These are phyloP conservation scores for Rhodotorula mucilaginosa DNA, from an alignment of 1,284 basidiomycete genomes.

Conservation along the genomic window DNA sequence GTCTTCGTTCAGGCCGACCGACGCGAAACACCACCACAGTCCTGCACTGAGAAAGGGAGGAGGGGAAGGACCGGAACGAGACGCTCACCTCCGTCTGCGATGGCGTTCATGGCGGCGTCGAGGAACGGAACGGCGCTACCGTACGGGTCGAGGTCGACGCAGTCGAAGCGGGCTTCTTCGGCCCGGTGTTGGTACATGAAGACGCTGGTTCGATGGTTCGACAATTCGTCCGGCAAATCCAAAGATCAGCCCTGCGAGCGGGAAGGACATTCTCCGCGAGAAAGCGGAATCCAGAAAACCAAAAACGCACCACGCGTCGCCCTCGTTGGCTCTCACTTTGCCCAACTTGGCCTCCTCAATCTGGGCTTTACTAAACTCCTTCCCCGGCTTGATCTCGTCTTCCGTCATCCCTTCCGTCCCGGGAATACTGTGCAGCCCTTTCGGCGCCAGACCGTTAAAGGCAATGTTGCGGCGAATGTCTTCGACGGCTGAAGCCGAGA, in stretches of 20 bases:
- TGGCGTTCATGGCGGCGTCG: conserved; percentile 89
- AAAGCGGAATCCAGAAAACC: neutral
- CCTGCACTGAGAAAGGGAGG: neutral
- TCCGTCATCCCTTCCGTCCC: conserved; percentile 16
- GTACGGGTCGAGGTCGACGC: conserved; percentile 95
- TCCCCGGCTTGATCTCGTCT: conserved; percentile 33
- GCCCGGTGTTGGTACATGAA: conserved; percentile 87
- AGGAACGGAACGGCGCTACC: conserved; percentile 96
- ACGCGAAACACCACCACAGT: neutral
- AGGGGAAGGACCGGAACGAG: neutral
- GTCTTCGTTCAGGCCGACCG: neutral
- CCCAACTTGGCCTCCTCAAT: conserved; percentile 51
- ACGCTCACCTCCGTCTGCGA: conserved; percentile 74
- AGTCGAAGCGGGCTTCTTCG: conserved; percentile 74
- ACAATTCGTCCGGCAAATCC: too few relatives aligned
- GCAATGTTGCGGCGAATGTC: conserved; percentile 86
- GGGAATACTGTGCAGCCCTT: conserved; percentile 5
- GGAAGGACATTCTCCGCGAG: neutral
- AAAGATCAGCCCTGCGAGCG: neutral
- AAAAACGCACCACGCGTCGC: conserved; percentile 77
- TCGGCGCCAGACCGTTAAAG: conserved; percentile 73
- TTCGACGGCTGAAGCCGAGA: conserved; percentile 76
- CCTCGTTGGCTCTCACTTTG: conserved; percentile 79
- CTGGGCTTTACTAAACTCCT: conserved; percentile 39
- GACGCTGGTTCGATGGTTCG: conserved; percentile 55